Base-by-base conservation (phyloP, 495 filamentous ascomycete genomes). In the Xylaria palmicola region DNA sequence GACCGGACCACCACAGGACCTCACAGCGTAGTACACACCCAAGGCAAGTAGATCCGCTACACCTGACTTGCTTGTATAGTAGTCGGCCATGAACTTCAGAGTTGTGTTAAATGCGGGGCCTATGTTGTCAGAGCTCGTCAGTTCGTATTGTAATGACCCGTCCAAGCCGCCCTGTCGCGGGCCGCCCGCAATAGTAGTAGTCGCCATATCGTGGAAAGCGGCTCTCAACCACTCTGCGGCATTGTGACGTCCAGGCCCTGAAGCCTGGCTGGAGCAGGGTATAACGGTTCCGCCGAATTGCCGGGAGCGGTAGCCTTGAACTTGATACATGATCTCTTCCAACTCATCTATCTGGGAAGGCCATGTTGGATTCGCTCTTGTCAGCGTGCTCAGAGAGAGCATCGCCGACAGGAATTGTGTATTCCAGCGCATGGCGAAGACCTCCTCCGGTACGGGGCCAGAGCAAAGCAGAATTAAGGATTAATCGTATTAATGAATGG, bases 161-260 rank as follows among this genome's bases (percentile, higher is more conserved):
- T 88, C 85, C 40, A 88, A 56, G 2, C 85, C 85, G 40, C 84
- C 85, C n/a, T 71, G 58, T 50, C 69, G 62, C 47, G 65, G 53
- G n/a, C 52, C 66, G 6, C 72, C 72, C 32, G 72, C 72, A 63
- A 69, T 80, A 17, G 74, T 71, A 20, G 73, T 77, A 6, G 83
- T 83, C 6, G 83, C 72, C 79, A 87, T 86, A 65, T 88, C 85
- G 66, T 88, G 85, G 60, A 88, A 87, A 37, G 79, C 84, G 12
- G 81, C 75, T 24, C 85, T 80, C 51, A 88, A 68, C 84, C 84
- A 87, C 72, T 87, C 85, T 5, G 83, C 80, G 12, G 85, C 80
- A 34, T 82, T 80, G 26, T 81, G 73, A 45, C 83, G 78, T 37
- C 84, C 83, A 6, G 82, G 77, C 0, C 80, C 82, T 4, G 80